Base-by-base conservation (phyloP, 1,284 basidiomycete genomes). In the Wolfiporia cocos region DNA sequence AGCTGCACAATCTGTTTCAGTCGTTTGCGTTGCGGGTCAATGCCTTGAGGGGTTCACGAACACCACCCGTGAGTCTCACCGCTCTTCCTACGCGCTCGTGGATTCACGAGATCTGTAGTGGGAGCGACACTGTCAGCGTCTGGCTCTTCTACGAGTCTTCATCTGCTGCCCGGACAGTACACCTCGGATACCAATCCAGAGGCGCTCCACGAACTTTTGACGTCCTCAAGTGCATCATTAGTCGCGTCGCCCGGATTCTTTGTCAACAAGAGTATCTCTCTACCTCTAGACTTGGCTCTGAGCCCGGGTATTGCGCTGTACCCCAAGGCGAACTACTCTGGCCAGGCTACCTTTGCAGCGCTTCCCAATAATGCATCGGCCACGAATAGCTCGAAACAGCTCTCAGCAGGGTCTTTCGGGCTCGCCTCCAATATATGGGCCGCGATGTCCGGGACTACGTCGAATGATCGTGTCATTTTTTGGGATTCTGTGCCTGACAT, bases 401-500 rank as follows among this genome's bases (percentile, higher is more conserved):
- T 86, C 10, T 59, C 66, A 4, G 73, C 73, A 11, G 69, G 67
- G 22, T 82, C 85, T 0, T 52, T 88, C 21, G 70, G 73, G 2
- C 61, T 88, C 15, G 72, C 84, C 0, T 70, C 73, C n/a, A 78
- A 79, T 48, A 67, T 81, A 0, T 87, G 81, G 81, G 74, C 72
- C 12, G 74, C 78, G 1, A 61, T 89, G n/a, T 69, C 69, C 3
- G 59, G 76, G 2, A 70, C 70, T 15, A 67, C 68, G 9, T 58
- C 56, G 29, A 70, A 66, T 47, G 65, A 66, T 36, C 78, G 82
- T 19, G 54, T 86, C 21, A 68, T 88, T 19, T 57, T 89, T 28
- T 89, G 85, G 85, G 75, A 84, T 48, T 79, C 83, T n/a, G 65
- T 86, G 34, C 82, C 86, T n/a, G 86, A 88, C 52, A 55, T 80